Conservation (phyloP, 768 basidiomycete genomes). For the Strobilomyces dryophilus region DNA sequence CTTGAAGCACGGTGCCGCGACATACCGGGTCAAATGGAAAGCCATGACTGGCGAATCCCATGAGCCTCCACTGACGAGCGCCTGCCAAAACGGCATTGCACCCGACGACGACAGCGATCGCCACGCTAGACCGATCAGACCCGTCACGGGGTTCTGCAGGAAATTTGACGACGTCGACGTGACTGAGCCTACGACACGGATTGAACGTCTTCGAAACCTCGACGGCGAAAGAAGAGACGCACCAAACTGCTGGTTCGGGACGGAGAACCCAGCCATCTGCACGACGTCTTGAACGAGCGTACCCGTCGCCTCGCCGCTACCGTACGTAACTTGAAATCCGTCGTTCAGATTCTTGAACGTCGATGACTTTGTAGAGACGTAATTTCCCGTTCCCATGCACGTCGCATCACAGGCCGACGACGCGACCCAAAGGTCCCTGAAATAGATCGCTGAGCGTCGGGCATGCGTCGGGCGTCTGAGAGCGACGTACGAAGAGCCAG, state of each 20-base stretch:
- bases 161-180: slow-evolving; percentile 31
- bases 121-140: slow-evolving; percentile 76
- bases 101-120: slow-evolving; percentile 51
- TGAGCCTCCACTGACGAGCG: slow-evolving; percentile 39
- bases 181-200: slow-evolving; percentile 37
- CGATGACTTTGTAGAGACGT: slow-evolving; percentile 32
- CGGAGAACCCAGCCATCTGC: slow-evolving; percentile 61
- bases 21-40: slow-evolving; percentile 58
- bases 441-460: slow-evolving; percentile 20
- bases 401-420: slow-evolving; percentile 28
- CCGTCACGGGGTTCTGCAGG: slow-evolving; percentile 52
- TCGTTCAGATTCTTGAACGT: slow-evolving; percentile 32
- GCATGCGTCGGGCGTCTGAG: neutral
- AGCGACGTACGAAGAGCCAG: slow-evolving; percentile 37
- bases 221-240: slow-evolving; percentile 14
- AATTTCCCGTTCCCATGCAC: slow-evolving; percentile 32
- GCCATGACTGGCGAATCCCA: slow-evolving; percentile 53
- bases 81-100: slow-evolving; percentile 65
- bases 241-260: slow-evolving; percentile 56
- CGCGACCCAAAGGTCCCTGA: slow-evolving; percentile 50
- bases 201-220: slow-evolving; percentile 4
- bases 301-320: slow-evolving; percentile 44
- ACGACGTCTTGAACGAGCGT: slow-evolving; percentile 59
- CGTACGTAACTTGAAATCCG: slow-evolving; percentile 41
- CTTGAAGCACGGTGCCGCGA: neutral